These are phyloP conservation scores for Camelina neglecta DNA, from an alignment of 345 rosid genomes.

Conservation along the genomic window DNA sequence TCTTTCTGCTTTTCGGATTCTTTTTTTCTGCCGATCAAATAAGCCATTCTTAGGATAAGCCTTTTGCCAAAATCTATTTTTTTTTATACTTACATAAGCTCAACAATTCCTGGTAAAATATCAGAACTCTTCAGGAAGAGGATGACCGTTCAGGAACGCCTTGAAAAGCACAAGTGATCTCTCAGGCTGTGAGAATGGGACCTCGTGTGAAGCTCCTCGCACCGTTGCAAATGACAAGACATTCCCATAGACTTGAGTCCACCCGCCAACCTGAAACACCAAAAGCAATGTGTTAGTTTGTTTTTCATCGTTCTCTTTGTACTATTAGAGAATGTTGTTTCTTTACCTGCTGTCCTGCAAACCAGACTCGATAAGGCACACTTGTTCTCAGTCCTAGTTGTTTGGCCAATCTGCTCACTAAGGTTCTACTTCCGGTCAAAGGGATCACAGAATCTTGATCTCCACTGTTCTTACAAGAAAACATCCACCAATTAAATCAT, in stretches of 20 bases:
- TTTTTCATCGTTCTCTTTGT: neutral
- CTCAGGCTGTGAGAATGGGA: constrained; percentile 95
- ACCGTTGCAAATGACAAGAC: constrained; percentile 90
- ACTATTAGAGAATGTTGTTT: neutral
- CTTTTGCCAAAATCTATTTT: constrained; percentile 32
- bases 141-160: constrained; percentile 64
- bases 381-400: constrained; percentile 62
- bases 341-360: constrained; percentile 79
- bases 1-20: neutral
- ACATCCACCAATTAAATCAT: neutral
- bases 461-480: constrained; percentile 58
- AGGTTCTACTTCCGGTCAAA: constrained; percentile 77
- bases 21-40: neutral
- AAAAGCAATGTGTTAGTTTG: constrained; percentile 20
- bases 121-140: constrained; percentile 82
- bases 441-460: constrained; percentile 99
- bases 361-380: constrained; percentile 87
- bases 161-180: constrained; percentile 88
- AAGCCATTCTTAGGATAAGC: constrained; percentile 18
- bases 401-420: constrained; percentile 66
- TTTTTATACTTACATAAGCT: constrained; percentile 35
- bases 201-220: constrained; percentile 96
- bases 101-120: constrained; percentile 17
- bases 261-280: constrained; percentile 82
- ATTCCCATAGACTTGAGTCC: constrained; percentile 93